phyloP scores from a whole-genome alignment of 306 rosid genomes.

The Cicer yamashitae region DNA sequence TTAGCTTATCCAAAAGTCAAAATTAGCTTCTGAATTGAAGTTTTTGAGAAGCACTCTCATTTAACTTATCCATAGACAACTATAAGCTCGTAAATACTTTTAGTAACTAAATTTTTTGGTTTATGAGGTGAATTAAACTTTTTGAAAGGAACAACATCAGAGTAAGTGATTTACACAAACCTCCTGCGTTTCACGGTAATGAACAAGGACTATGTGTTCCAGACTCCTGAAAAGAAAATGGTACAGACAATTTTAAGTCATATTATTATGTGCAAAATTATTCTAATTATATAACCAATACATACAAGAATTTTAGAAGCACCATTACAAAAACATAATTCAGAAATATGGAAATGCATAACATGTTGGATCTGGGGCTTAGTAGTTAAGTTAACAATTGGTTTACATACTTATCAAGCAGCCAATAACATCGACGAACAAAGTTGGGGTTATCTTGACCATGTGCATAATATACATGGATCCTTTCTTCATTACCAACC shows the following conservation, averaged over 20 bases:
- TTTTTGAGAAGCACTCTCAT: neutral
- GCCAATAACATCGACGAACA: constrained; percentile 97
- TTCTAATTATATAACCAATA: constrained; percentile 27
- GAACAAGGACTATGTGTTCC: constrained; percentile 97
- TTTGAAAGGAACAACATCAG: constrained; percentile 28
- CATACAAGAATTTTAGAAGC: constrained; percentile 31
- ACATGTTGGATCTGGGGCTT: constrained; percentile 27
- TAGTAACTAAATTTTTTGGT: neutral
- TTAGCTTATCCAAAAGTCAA: neutral
- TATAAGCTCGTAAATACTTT: constrained; percentile 11
- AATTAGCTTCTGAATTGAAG: neutral
- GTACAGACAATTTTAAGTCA: constrained; percentile 23
- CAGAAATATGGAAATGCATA: constrained; percentile 26
- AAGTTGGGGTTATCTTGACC: constrained; percentile 79
- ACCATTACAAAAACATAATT: constrained; percentile 34
- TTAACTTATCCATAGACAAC: neutral
- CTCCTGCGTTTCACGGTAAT: constrained; percentile 96
- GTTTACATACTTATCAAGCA: constrained; percentile 89
- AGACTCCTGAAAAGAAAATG: constrained; percentile 77
- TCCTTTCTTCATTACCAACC: constrained; percentile 98
- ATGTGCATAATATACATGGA: constrained; percentile 96
- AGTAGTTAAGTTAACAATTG: constrained; percentile 29
- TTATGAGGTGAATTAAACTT: constrained; percentile 39
- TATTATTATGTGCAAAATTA: constrained; percentile 7
- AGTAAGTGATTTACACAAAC: constrained; percentile 50